Conservation (phyloP, 768 basidiomycete species). For the Suillus americanus region DNA sequence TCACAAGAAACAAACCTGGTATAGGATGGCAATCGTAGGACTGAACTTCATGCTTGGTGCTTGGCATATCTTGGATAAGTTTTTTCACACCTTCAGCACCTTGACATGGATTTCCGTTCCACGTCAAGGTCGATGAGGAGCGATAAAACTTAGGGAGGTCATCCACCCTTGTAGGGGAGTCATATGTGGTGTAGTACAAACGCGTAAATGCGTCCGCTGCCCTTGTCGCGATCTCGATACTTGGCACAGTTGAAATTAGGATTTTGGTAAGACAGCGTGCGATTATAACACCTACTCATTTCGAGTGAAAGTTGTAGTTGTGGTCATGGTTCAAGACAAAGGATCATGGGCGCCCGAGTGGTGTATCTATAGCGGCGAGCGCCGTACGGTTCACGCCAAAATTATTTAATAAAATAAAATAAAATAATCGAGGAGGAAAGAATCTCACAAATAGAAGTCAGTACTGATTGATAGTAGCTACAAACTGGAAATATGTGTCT, state of each 20-base stretch:
- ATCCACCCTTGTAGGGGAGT: conserved; percentile 71
- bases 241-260: conserved; percentile 29
- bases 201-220: conserved; percentile 84
- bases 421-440: too few species aligned
- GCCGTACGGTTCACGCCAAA: neutral
- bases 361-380: too few species aligned
- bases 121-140: conserved; percentile 69
- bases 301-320: conserved; percentile 44
- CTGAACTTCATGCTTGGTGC: conserved; percentile 81
- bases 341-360: neutral
- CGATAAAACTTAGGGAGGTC: conserved; percentile 85
- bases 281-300: conserved; percentile 50
- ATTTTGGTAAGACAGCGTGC: neutral
- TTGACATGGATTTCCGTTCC: conserved; percentile 83
- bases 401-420: too few species aligned
- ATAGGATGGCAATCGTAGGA: conserved; percentile 91
- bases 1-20: conserved; percentile 51
- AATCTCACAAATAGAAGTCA: too few species aligned
- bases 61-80: conserved; percentile 71
- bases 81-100: conserved; percentile 68
- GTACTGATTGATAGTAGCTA: neutral
- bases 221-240: conserved; percentile 82
- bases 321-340: conserved; percentile 11
- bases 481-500: neutral
- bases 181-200: conserved; percentile 80